Evolutionary conservation across 805 yeast species (phyloP).

Genomic region (Nakazawaea laoshanensis): DNA sequence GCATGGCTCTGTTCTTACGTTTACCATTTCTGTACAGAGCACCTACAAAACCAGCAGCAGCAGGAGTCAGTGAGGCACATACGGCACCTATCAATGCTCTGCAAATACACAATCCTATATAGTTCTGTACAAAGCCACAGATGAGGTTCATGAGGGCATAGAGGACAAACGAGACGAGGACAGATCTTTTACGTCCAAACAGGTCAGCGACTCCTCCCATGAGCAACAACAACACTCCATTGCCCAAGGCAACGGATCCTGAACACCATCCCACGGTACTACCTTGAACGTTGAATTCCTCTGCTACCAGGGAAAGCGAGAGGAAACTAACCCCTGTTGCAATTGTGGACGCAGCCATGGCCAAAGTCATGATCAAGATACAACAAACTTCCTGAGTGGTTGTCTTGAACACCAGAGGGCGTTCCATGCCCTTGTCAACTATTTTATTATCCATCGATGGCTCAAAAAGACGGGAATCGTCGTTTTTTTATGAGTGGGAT

Average conservation of each 20-base stretch:
- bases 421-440: constrained; percentile 30
- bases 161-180: constrained; percentile 24
- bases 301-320: constrained; percentile 25
- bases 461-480: too few species aligned
- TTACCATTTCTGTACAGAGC: constrained; percentile 28
- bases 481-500: too few species aligned
- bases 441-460: too few species aligned
- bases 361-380: constrained; percentile 24
- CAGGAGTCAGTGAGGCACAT: constrained; percentile 36
- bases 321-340: constrained; percentile 27
- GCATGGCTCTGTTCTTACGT: constrained; percentile 33
- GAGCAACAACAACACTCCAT: constrained; percentile 32
- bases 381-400: constrained; percentile 24
- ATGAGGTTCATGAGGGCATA: constrained; percentile 25
- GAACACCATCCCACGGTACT: constrained; percentile 36
- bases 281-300: constrained; percentile 27
- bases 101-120: constrained; percentile 27
- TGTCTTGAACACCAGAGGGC: constrained; percentile 17
- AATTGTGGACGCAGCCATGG: constrained; percentile 32
- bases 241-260: constrained; percentile 30
- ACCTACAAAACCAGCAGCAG: constrained; percentile 38
- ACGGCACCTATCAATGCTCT: constrained; percentile 36
- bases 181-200: constrained; percentile 33
- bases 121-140: constrained; percentile 29
- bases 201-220: constrained; percentile 41